phyloP scores from a whole-genome alignment of 768 basidiomycete genomes.

The Epithele typhae region DNA sequence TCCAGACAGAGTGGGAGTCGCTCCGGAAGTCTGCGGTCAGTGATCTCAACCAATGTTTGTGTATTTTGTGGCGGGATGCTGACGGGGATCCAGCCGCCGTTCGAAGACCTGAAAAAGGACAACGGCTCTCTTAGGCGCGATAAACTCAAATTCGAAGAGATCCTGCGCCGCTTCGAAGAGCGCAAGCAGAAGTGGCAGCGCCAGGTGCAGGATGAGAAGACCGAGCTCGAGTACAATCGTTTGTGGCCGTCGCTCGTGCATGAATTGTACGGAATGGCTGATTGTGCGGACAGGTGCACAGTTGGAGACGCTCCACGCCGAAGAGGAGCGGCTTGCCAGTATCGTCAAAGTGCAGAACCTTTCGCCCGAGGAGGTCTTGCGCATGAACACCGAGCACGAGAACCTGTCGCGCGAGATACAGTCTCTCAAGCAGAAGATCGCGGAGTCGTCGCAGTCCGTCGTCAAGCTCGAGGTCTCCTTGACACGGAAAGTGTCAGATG shows the following conservation, averaged over 20 bases:
- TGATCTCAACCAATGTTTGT: too few species aligned
- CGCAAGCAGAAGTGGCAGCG: slow-evolving; percentile 66
- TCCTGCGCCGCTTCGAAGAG: slow-evolving; percentile 64
- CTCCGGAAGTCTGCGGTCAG: slow-evolving; percentile 60
- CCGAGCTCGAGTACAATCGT: slow-evolving; percentile 57
- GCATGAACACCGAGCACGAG: slow-evolving; percentile 90
- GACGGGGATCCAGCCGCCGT: slow-evolving; percentile 38
- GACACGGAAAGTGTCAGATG: slow-evolving; percentile 70
- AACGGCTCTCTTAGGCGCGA: slow-evolving; percentile 67
- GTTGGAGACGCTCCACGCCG: slow-evolving; percentile 58
- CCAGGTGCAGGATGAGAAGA: slow-evolving; percentile 62
- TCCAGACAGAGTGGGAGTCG: slow-evolving; percentile 50
- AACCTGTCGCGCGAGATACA: slow-evolving; percentile 66
- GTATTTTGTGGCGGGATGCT: too few species aligned
- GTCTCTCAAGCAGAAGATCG: slow-evolving; percentile 71
- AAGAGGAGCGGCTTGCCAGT: slow-evolving; percentile 56
- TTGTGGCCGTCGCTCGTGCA: too few species aligned
- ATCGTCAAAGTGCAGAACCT: slow-evolving; percentile 86
- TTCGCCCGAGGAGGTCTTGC: slow-evolving; percentile 83
- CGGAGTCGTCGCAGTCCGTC: slow-evolving; percentile 66
- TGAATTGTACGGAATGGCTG: slow-evolving; percentile 8
- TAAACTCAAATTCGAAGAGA: slow-evolving; percentile 73
- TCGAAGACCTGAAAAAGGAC: slow-evolving; percentile 57
- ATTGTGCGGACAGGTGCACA: slow-evolving; percentile 42
- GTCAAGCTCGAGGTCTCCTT: slow-evolving; percentile 83